phyloP scores from a whole-genome alignment of 768 basidiomycete species.

The Suillus subaureus region DNA sequence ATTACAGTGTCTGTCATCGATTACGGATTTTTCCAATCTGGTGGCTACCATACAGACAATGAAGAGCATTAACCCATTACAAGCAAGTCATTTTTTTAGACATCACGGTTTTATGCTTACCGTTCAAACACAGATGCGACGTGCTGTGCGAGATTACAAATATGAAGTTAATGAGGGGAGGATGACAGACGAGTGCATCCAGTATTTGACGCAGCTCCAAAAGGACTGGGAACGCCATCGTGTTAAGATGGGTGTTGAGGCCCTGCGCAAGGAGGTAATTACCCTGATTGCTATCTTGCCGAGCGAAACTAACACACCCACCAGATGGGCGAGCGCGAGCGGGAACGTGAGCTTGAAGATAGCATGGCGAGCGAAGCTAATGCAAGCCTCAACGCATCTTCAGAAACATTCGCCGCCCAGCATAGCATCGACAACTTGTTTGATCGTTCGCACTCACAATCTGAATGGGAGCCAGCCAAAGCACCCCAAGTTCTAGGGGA shows the following conservation, averaged over 20 bases:
- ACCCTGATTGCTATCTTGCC: constrained; percentile 6
- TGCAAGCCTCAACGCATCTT: constrained; percentile 33
- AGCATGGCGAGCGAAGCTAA: constrained; percentile 35
- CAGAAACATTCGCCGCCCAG: constrained; percentile 42
- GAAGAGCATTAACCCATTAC: constrained; percentile 87
- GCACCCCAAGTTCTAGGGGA: constrained; percentile 88
- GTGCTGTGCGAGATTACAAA: constrained; percentile 90
- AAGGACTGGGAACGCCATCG: constrained; percentile 97
- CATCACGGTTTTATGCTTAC: background rate
- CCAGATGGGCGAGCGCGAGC: constrained; percentile 70
- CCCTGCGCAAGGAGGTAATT: constrained; percentile 79
- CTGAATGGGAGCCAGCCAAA: constrained; percentile 75
- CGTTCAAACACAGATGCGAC: constrained; percentile 66
- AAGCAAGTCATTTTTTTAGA: constrained; percentile 49
- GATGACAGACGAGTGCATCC: constrained; percentile 94
- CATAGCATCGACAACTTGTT: constrained; percentile 81
- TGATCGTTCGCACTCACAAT: constrained; percentile 62
- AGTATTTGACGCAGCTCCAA: constrained; percentile 93
- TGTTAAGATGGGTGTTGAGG: constrained; percentile 84
- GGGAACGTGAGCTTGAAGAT: constrained; percentile 57
- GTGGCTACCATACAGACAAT: constrained; percentile 89
- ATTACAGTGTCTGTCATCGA: constrained; percentile 78
- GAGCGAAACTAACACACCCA: constrained; percentile 7
- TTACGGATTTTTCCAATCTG: constrained; percentile 84
- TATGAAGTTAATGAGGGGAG: constrained; percentile 91